phyloP scores from a whole-genome alignment of 2,329 filamentous ascomycete genomes.

The Tolypocladium album region DNA sequence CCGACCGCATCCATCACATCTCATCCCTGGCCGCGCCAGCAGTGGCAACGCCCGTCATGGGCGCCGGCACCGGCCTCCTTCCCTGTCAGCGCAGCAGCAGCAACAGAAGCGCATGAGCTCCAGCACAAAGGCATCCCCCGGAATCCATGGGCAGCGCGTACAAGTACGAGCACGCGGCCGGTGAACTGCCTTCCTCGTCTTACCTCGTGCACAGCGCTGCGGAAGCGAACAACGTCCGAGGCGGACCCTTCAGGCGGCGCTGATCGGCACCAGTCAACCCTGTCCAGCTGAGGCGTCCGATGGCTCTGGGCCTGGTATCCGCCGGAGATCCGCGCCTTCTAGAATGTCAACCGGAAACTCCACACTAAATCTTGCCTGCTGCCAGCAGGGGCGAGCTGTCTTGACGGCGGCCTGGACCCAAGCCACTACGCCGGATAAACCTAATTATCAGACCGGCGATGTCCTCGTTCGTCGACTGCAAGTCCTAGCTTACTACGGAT shows the following conservation, averaged over 20 bases:
- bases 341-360: constrained; percentile 6
- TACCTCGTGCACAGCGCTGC: constrained; percentile 11
- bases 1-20: not conserved
- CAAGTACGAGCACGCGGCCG: not conserved
- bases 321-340: constrained; percentile 6
- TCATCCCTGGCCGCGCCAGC: not conserved
- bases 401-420: not conserved
- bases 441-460: not conserved
- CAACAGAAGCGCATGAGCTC: not conserved
- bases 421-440: not conserved
- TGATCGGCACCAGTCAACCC: constrained; percentile 13
- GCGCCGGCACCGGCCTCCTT: not conserved
- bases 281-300: constrained; percentile 15
- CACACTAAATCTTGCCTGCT: not conserved
- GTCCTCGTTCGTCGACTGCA: not conserved
- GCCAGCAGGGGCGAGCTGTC: not conserved
- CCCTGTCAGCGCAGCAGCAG: not conserved
- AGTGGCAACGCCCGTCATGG: not conserved
- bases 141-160: not conserved
- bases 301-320: not conserved
- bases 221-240: constrained; percentile 20
- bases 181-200: not conserved
- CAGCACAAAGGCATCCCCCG: not conserved
- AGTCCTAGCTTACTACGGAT: not conserved
- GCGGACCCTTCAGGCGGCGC: not conserved